A percentile compares a stretch with the other conserved stretches of the same genome.
These are phyloP conservation scores for Lanmaoa rubissima DNA, from an alignment of 768 basidiomycete species.

Conservation along the genomic window DNA sequence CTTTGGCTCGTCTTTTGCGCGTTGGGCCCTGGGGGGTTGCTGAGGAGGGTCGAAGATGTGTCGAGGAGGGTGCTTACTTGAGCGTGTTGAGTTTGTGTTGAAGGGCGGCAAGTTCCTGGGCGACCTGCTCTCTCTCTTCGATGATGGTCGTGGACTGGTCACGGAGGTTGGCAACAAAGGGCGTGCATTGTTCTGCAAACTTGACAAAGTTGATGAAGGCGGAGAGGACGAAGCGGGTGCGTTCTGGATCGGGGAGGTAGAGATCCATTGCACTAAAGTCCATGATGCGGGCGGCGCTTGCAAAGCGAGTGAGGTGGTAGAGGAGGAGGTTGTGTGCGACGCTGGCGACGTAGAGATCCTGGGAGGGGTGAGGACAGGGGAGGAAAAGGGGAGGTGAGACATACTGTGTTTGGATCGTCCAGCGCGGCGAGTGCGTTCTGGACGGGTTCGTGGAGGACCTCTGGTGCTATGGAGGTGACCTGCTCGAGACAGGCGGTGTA, in stretches of 20 bases:
- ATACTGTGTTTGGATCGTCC: conserved; percentile 54
- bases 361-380: neutral
- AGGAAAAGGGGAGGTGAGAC: conserved; percentile 1
- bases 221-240: conserved; percentile 74
- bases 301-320: conserved; percentile 74
- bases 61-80: conserved; percentile 43
- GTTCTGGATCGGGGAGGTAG: conserved; percentile 65
- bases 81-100: conserved; percentile 52
- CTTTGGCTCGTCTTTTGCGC: conserved; percentile 54
- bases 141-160: conserved; percentile 55
- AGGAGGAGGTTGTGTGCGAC: conserved; percentile 63
- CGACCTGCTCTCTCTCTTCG: conserved; percentile 59
- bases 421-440: conserved; percentile 53
- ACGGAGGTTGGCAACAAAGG: conserved; percentile 60
- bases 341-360: conserved; percentile 68
- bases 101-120: conserved; percentile 46
- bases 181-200: conserved; percentile 74
- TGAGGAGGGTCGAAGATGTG: neutral
- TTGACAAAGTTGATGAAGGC: conserved; percentile 94
- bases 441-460: conserved; percentile 56
- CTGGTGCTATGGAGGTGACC: conserved; percentile 61
- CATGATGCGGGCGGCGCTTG: conserved; percentile 67
- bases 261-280: conserved; percentile 80
- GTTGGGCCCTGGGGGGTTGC: conserved; percentile 46
- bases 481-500: conserved; percentile 73